phyloP scores from a whole-genome alignment of 495 filamentous ascomycete species.

The Xylaria scruposa region DNA sequence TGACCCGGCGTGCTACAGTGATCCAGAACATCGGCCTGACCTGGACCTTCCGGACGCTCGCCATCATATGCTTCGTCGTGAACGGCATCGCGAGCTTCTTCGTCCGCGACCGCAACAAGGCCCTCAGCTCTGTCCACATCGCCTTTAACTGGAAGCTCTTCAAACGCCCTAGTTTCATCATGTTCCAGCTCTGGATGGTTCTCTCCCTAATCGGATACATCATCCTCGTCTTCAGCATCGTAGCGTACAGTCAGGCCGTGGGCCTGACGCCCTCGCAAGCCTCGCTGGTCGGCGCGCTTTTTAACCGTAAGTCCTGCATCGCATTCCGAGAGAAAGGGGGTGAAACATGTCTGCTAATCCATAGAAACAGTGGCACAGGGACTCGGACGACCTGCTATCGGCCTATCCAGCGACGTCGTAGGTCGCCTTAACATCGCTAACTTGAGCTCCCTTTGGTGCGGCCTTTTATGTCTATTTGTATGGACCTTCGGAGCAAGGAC shows the following conservation, averaged over 20 bases:
- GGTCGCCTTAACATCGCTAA: slow-evolving; percentile 74
- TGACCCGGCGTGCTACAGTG: slow-evolving; percentile 18
- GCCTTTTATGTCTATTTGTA: slow-evolving; percentile 66
- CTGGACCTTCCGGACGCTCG: slow-evolving; percentile 75
- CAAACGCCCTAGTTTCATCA: slow-evolving; percentile 64
- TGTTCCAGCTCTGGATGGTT: slow-evolving; percentile 72
- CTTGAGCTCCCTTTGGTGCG: slow-evolving; percentile 64
- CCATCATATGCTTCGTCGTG: slow-evolving; percentile 62
- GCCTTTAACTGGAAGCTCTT: slow-evolving; percentile 70
- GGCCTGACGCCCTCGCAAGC: slow-evolving; percentile 71
- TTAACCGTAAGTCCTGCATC: slow-evolving; percentile 63
- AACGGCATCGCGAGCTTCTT: slow-evolving; percentile 65
- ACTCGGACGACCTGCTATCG: slow-evolving; percentile 66
- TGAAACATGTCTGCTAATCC: slow-evolving; percentile 2
- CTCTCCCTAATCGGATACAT: slow-evolving; percentile 77
- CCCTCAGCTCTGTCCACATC: slow-evolving; percentile 65
- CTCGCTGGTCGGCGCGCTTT: slow-evolving; percentile 71
- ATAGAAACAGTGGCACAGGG: slow-evolving; percentile 48
- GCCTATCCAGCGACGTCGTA: slow-evolving; percentile 67
- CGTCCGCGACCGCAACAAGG: slow-evolving; percentile 71
- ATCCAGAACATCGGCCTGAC: slow-evolving; percentile 66
- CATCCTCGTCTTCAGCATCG: slow-evolving; percentile 73
- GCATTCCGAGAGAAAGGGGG: background rate
- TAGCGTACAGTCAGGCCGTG: slow-evolving; percentile 69
- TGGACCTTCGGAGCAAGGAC: slow-evolving; percentile 71